A percentile compares a stretch with the other conserved stretches of the same genome.
phyloP scores from a whole-genome alignment of 1,284 basidiomycete genomes.

The Malassezia japonica region DNA sequence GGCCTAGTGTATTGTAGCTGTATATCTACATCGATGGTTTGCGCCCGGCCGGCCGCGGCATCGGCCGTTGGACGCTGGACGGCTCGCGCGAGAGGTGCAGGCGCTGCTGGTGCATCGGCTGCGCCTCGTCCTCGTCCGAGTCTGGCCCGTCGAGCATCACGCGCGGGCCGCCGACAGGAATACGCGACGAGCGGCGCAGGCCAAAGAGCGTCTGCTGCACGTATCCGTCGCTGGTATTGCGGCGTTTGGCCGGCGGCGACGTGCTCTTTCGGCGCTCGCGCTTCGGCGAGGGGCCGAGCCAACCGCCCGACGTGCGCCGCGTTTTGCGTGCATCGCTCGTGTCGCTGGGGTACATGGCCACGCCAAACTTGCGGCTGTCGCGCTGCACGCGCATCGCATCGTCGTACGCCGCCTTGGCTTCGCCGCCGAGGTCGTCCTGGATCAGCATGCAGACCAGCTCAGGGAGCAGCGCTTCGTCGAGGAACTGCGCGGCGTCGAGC shows the following conservation, averaged over 20 bases:
- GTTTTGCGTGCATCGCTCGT: not conserved
- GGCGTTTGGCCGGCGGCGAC: not conserved
- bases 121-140: not conserved
- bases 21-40: not conserved
- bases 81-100: not conserved
- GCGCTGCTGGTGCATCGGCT: conserved; percentile 9
- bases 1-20: not conserved
- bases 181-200: conserved; percentile 10
- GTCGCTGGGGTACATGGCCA: conserved; percentile 16
- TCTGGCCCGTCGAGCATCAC: not conserved
- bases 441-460: conserved; percentile 17
- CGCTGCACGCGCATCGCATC: conserved; percentile 4
- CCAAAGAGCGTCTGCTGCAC: conserved; percentile 10
- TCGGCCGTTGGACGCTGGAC: not conserved
- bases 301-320: not conserved
- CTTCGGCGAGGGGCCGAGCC: conserved; percentile 13
- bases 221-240: not conserved
- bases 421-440: conserved; percentile 16
- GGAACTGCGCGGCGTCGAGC: conserved; percentile 2
- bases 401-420: not conserved
- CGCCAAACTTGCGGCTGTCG: conserved; percentile 13
- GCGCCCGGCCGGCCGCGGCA: not conserved
- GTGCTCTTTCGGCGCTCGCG: not conserved
- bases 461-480: conserved; percentile 11
- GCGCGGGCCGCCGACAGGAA: not conserved